Evolutionary conservation across 2,329 filamentous ascomycete species (phyloP).

Genomic region (Fusarium subglutinans): DNA sequence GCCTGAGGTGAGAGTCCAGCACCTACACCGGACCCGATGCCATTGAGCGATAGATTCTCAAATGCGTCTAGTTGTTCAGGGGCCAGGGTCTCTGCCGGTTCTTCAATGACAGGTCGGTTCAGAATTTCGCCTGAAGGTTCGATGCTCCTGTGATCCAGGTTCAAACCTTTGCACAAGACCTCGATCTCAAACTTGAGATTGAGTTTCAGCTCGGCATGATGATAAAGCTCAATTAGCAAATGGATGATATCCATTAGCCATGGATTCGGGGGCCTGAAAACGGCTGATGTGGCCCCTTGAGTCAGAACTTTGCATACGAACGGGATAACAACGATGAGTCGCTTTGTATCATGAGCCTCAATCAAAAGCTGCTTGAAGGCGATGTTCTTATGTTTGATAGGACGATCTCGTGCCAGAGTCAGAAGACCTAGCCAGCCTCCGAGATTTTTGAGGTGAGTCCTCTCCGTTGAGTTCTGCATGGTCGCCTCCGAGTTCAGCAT

Average conservation of each 20-base stretch:
- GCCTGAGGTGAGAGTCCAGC: conserved; percentile 80
- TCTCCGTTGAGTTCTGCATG: conserved; percentile 83
- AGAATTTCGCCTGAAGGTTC: conserved; percentile 88
- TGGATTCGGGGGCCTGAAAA: conserved; percentile 94
- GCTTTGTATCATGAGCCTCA: conserved; percentile 92
- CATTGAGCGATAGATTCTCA: conserved; percentile 82
- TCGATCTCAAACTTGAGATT: conserved; percentile 99
- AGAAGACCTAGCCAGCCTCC: conserved; percentile 93
- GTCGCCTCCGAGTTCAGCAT: conserved; percentile 92
- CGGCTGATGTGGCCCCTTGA: conserved; percentile 83
- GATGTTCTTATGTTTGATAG: conserved; percentile 95
- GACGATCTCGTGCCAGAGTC: conserved; percentile 92
- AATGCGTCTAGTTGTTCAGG: conserved; percentile 81
- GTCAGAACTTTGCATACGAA: conserved; percentile 97
- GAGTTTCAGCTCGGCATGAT: conserved; percentile 90
- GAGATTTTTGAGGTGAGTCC: conserved; percentile 90
- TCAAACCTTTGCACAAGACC: conserved; percentile 91
- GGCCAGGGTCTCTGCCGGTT: conserved; percentile 66
- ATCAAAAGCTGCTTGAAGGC: conserved; percentile 96
- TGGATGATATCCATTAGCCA: conserved; percentile 98
- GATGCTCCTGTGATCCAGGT: conserved; percentile 91
- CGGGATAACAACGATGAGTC: conserved; percentile 90
- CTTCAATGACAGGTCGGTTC: conserved; percentile 74
- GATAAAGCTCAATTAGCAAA: conserved; percentile 91
- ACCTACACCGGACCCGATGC: conserved; percentile 73